phyloP scores from a whole-genome alignment of 2,329 filamentous ascomycete species.

The Didymellaceae sp. region DNA sequence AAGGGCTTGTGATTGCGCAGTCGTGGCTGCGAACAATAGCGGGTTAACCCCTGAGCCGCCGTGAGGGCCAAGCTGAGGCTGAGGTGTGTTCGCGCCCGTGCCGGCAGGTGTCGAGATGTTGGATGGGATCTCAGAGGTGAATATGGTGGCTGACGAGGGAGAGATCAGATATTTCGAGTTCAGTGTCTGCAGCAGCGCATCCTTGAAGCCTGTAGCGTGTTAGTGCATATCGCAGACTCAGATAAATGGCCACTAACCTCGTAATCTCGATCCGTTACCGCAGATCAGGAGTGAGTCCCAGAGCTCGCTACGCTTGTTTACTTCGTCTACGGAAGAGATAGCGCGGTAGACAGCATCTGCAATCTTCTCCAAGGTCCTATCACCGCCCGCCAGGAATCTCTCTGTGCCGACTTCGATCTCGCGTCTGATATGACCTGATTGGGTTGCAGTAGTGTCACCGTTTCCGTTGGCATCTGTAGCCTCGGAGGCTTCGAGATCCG shows the following conservation, averaged over 20 bases:
- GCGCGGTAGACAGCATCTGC: conserved; percentile 83
- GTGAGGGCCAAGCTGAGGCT: conserved; percentile 59
- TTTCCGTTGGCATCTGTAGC: conserved; percentile 38
- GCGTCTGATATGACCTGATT: conserved; percentile 50
- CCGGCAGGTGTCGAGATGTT: conserved; percentile 90
- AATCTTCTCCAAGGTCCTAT: conserved; percentile 80
- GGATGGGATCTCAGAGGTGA: conserved; percentile 94
- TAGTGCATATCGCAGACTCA: conserved; percentile 37
- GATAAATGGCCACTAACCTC: conserved; percentile 54
- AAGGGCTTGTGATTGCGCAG: conserved; percentile 65
- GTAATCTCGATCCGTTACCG: conserved; percentile 78
- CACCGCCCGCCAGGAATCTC: conserved; percentile 69
- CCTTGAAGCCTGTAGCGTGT: conserved; percentile 72
- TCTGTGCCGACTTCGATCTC: conserved; percentile 81
- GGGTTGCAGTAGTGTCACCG: conserved; percentile 24
- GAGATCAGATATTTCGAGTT: conserved; percentile 86
- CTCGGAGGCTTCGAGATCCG: conserved; percentile 43
- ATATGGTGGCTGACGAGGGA: conserved; percentile 91
- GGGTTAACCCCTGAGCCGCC: conserved; percentile 76
- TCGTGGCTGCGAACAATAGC: conserved; percentile 88
- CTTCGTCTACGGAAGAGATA: conserved; percentile 81
- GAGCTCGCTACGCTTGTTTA: conserved; percentile 81
- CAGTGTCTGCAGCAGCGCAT: conserved; percentile 82
- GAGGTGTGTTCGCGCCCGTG: conserved; percentile 90
- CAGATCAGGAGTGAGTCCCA: conserved; percentile 95